Evolutionary conservation across 441 rosid genomes (phyloP).

Genomic region (Syzygium malaccense): DNA sequence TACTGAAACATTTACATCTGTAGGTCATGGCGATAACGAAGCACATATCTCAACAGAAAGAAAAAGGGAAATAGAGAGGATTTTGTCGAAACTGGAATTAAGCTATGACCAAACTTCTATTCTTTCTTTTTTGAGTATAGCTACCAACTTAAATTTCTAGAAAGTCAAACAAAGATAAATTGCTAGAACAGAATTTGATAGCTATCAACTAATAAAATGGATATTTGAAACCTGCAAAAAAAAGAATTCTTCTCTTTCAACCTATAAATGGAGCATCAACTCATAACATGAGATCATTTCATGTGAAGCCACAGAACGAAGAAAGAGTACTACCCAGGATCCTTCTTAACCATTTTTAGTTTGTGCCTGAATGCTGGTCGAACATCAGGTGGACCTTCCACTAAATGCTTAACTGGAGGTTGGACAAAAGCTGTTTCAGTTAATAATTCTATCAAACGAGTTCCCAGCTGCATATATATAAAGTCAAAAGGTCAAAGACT

Average conservation of each 20-base stretch:
- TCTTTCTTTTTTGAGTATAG: not conserved
- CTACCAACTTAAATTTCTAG: not conserved
- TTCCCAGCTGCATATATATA: constrained; percentile 60
- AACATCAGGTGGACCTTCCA: constrained; percentile 61
- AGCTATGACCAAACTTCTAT: not conserved
- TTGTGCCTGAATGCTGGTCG: constrained; percentile 87
- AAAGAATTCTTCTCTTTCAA: not conserved
- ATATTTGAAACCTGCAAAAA: not conserved
- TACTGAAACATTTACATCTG: not conserved
- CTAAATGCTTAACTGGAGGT: constrained; percentile 62
- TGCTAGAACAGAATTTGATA: not conserved
- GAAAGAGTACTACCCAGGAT: constrained; percentile 42
- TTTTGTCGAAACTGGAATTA: not conserved
- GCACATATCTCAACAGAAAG: not conserved
- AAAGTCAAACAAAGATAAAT: not conserved
- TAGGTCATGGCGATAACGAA: not conserved
- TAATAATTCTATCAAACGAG: constrained; percentile 69
- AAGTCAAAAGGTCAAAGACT: not conserved
- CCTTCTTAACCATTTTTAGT: constrained; percentile 41
- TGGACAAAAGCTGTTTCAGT: constrained; percentile 81
- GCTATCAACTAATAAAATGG: not conserved
- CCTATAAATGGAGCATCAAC: not conserved
- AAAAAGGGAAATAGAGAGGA: not conserved
- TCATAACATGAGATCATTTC: not conserved
- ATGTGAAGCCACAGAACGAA: not conserved